phyloP scores from a whole-genome alignment of 73 alveolate species.

The Tetrahymena borealis region DNA sequence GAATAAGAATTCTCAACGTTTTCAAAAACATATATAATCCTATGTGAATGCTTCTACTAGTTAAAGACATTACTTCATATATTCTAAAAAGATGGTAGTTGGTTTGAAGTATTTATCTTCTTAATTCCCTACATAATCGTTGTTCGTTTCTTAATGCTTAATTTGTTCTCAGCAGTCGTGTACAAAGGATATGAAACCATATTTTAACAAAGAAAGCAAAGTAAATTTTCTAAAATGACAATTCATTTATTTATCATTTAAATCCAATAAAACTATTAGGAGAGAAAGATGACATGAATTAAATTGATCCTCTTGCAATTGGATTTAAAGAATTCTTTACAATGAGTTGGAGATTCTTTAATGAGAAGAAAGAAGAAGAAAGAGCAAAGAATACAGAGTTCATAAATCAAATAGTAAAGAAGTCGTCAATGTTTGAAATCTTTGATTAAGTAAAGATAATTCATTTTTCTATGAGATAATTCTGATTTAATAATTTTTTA shows the following conservation, averaged over 20 bases:
- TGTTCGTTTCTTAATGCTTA: background rate
- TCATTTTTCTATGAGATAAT: background rate
- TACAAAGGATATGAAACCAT: background rate
- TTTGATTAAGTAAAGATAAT: background rate
- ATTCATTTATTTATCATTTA: background rate
- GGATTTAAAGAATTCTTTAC: background rate
- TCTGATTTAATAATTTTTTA: background rate
- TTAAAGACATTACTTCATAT: background rate
- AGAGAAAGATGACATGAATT: background rate
- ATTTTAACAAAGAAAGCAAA: background rate
- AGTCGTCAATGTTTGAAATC: background rate
- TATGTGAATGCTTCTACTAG: background rate
- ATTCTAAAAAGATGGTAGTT: background rate
- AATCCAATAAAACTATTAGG: background rate
- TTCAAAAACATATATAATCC: background rate
- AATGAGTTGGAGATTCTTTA: background rate
- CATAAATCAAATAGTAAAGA: background rate
- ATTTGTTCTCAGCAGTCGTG: background rate
- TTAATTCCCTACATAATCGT: background rate
- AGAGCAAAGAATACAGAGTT: background rate
- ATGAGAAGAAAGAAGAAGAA: background rate
- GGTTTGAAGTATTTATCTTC: background rate
- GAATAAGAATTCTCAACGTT: background rate
- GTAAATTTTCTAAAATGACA: background rate
- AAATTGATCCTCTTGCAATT: background rate